Evolutionary conservation across 2,329 filamentous ascomycete species (phyloP), one percentile per base, ranked within the genome.

Genomic region (Parasarocladium wereldwijsianum): DNA sequence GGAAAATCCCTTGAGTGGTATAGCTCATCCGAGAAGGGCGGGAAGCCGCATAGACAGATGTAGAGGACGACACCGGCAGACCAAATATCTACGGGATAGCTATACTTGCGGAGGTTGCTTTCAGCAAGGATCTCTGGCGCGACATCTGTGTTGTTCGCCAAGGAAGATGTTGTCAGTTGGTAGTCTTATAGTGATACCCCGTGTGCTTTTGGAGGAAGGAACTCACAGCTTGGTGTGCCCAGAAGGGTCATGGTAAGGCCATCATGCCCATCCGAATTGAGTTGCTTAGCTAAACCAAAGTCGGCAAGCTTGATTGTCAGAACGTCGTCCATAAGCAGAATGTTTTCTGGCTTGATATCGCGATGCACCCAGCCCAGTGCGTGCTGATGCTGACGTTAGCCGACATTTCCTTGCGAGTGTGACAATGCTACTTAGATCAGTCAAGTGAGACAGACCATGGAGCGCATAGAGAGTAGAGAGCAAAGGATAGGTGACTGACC

Each of bases 281-380:
- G 85, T 0, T 93, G 93, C 55, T 93, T 93, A 13, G 79, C 84
- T 7, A 86, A 63, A 55, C 80, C 80, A 45, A 86, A 85, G 53
- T 85, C 79, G 13, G 78, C 84, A 32, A 85, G 61, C 53, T 85
- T 85, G 52, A 86, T 78, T 50, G 84, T 78, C 26, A 79, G 79
- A 35, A 76, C 75, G 32, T 76, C 69, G 45, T 85, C 79, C 8
- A 76, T 71, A 14, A 85, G 64, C 21, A 85, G 61, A 43, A 84
- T 84, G 46, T 85, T 85, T 51, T 85, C 79, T 6, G 79, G 80
- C 52, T 85, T 85, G 57, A 85, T 84, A 44, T 85, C 79, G 60
- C 78, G 76, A 52, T 93, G 86, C 4, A 93, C 82, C 46, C 93
- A 90, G 43, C 84, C 85, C 36, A 84, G 78, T 35, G 93, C 85